Evolutionary conservation across 202 grass and related monocot species (phyloP).

Genomic region (Setaria viridis): DNA sequence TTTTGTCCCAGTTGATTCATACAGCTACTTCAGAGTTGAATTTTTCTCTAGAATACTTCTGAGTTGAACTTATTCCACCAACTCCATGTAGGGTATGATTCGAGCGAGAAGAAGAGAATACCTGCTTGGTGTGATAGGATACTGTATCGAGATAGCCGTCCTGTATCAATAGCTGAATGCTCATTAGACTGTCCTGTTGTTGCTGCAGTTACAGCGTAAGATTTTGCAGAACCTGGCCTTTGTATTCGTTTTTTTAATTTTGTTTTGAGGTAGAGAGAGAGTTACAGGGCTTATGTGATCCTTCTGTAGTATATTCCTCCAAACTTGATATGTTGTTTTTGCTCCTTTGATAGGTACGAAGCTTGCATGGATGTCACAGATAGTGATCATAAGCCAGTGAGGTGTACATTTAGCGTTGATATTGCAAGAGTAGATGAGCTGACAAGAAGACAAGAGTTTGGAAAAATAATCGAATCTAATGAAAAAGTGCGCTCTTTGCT

Average conservation of each 20-base stretch:
- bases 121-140: constrained; percentile 98
- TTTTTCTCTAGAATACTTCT: background rate
- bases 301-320: constrained; percentile 8
- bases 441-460: constrained; percentile 81
- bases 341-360: constrained; percentile 70
- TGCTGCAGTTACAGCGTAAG: constrained; percentile 78
- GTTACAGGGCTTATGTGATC: background rate
- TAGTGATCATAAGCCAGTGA: constrained; percentile 98
- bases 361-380: constrained; percentile 96
- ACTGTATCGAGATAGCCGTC: constrained; percentile 89
- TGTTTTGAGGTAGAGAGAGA: background rate
- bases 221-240: constrained; percentile 20
- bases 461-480: constrained; percentile 67
- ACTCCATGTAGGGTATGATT: constrained; percentile 82
- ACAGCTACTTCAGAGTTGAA: constrained; percentile 28
- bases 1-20: background rate
- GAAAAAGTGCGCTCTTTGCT: constrained; percentile 56
- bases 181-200: constrained; percentile 85
- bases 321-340: constrained; percentile 1
- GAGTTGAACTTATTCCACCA: constrained; percentile 3
- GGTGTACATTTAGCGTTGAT: constrained; percentile 84
- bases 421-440: constrained; percentile 84
- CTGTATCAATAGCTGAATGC: constrained; percentile 69
- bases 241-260: background rate
- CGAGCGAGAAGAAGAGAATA: constrained; percentile 95